These are phyloP conservation scores for Chrysoporthe deuterocubensis DNA, from an alignment of 2,329 filamentous ascomycete genomes.

Conservation along the genomic window DNA sequence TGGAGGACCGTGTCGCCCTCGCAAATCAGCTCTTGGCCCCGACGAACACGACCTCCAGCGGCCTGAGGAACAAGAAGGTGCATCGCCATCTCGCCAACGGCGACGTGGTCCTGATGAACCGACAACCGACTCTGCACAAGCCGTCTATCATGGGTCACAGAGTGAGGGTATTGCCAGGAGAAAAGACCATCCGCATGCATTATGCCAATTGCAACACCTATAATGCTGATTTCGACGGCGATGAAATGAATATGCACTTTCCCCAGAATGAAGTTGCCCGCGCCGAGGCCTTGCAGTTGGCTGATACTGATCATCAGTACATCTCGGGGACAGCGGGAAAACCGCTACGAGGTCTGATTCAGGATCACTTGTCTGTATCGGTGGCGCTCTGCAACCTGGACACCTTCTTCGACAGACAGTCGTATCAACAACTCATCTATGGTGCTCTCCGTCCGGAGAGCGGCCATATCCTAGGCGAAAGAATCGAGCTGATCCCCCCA, in stretches of 20 bases:
- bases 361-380: constrained; percentile 96
- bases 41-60: constrained; percentile 73
- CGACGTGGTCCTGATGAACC: constrained; percentile 98
- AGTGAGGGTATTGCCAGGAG: constrained; percentile 86
- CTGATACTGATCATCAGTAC: constrained; percentile 97
- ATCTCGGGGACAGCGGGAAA: constrained; percentile 92
- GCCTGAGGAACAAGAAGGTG: constrained; percentile 90
- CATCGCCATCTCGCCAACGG: constrained; percentile 95
- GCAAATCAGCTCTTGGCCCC: constrained; percentile 93
- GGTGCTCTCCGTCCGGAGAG: constrained; percentile 86
- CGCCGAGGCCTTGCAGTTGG: constrained; percentile 89
- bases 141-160: constrained; percentile 99
- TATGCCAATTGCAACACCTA: constrained; percentile 99
- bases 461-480: constrained; percentile 81
- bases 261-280: constrained; percentile 95
- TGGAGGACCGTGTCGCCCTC: constrained; percentile 84
- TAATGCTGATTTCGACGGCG: constrained; percentile 98
- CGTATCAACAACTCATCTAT: constrained; percentile 95
- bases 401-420: constrained; percentile 82
- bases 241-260: constrained; percentile 99
- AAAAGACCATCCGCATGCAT: constrained; percentile 99
- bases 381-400: constrained; percentile 90
- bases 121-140: constrained; percentile 96
- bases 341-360: constrained; percentile 91
- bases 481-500: constrained; percentile 80